Base-by-base conservation (phyloP, 2,329 filamentous ascomycete genomes). In the Colletotrichum sp. region DNA sequence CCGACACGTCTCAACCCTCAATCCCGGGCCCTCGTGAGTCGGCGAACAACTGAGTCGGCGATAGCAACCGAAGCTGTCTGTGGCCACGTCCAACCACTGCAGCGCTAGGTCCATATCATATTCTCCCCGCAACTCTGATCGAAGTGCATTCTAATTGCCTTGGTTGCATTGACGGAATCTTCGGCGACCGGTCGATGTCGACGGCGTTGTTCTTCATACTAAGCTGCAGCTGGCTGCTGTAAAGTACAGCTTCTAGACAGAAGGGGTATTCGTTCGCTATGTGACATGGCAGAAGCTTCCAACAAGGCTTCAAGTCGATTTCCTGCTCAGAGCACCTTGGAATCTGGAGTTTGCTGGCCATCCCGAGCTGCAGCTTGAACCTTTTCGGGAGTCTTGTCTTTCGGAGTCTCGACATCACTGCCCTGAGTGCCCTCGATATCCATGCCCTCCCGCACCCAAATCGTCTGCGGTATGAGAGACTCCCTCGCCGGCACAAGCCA, bases 401-500 rank as follows among this genome's bases (percentile, higher is more conserved):
- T 52, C 43, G 73, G 64, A 43, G 67, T 69, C 65, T 75, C 73
- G 16, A 65, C 28, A 28, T 76, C 73, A 52, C 64, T 68, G 48
- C 70, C 61, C 8, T 26, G 60, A 34, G 43, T 36, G 26, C 26
- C 64, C 30, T 73, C 73, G 15, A 60, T 26, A 8, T 61, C 64
- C n/a, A 72, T 28, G 13, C 48, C 58, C 10, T 73, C 70, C 21
- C 36, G 67, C 10, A 38, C 26, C 73, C 64, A 75, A 26, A 78
- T 66, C 10, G 76, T 75, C 32, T 71, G 55, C 10, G 62, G 15
- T 32, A 78, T 48, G 16, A 77, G 32, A 8, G 77, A 77, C 32
- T 77, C 71, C 26, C 34, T 60, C n/a, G 76, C 74, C 56, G 77
- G 77, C n/a, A 70, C 61, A 8, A 75, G 66, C 74, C 71, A 75